Evolutionary conservation across 2,329 filamentous ascomycete genomes (phyloP), one percentile per base, ranked within the genome.

Genomic region (Rhytidhysteron rufulum): DNA sequence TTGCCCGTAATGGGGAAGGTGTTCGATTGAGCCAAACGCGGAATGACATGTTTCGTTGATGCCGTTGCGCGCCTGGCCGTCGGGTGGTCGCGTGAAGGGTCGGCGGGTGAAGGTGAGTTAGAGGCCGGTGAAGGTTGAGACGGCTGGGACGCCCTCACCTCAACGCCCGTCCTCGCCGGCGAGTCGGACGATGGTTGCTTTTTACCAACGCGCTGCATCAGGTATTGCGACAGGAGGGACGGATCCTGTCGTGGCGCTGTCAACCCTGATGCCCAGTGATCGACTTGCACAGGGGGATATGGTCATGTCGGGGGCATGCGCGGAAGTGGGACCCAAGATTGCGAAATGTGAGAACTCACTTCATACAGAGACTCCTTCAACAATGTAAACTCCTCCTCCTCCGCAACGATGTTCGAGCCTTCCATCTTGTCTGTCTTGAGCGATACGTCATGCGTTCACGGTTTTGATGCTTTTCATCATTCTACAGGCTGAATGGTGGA

Each of bases 221-320:
- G 58, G 44, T 54, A 48, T 43, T 63, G 57, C 20, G 62, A 65
- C 19, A 65, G 58, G 48, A 62, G 58, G 11, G 55, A 62, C 34
- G 62, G 60, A 47, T 65, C 60, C 62, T 64, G n/a, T n/a, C 31
- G 47, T 47, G 45, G 50, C 45, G 53, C 45, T 24, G 45, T 55
- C 41, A 55, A 53, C 48, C 42, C 43, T 40, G 41, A n/a, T n/a
- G n/a, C n/a, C n/a, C n/a, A n/a, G 37, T 42, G 47, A 31, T 49
- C 45, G 42, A 47, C 48, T 55, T 58, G 50, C 56, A 47, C 37
- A 44, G 44, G 37, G n/a, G n/a, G n/a, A n/a, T n/a, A 17, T 31
- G 46, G 42, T 54, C 51, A 49, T 55, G 56, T 50, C 54, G 37
- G 29, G 40, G 37, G 43, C 44, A 38, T 41, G 42, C 49, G 41